Base-by-base conservation (phyloP, 2,329 filamentous ascomycete genomes). In the Diplodia scrobiculata region DNA sequence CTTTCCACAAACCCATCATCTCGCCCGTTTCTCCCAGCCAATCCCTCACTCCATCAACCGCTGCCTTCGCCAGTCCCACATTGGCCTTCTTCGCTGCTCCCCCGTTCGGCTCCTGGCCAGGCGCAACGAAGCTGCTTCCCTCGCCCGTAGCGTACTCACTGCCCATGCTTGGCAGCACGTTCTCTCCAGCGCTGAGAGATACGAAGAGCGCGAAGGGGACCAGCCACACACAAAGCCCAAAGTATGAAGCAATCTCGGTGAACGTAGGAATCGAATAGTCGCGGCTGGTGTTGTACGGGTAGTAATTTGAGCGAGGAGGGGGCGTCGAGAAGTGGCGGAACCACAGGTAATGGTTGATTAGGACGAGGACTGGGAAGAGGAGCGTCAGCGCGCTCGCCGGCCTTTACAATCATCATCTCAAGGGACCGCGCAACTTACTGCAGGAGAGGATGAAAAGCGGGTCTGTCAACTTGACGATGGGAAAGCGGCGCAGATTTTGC, bases 131-230 rank as follows among this genome's bases (percentile, higher is more conserved):
- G 69, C 79, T 81, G 70, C 80, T 82, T 1, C 81, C 81, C 19
- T 83, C 82, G 5, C 86, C 86, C 0, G 86, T 87, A 19, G 84
- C 85, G 74, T 87, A 88, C 69, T 92, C 90, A 55, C 87, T 91
- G 13, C 92, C 91, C 85, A 97, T 97, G 7, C 89, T 96, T 0
- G 95, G 95, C 62, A 99, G 80, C 3, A 98, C 91, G 74, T 98
- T 98, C 75, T 99, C 95, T 65, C 92, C 92, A 0, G 95, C 95
- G 19, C 91, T 96, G 50, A 99, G 79, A 73, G 91, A 96, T 60
- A 99, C 94, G 74, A 99, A 99, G 14, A 99, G 84, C 17, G 93
- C 88, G 75, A 99, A 99, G 0, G 95, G 95, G 0, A 98, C 91
- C 1, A 99, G 84, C 95, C 95, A 99, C 0, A 99, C 93, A 73